Base-by-base conservation (phyloP, 1,284 basidiomycete genomes). In the Boletellus deceptivus region DNA sequence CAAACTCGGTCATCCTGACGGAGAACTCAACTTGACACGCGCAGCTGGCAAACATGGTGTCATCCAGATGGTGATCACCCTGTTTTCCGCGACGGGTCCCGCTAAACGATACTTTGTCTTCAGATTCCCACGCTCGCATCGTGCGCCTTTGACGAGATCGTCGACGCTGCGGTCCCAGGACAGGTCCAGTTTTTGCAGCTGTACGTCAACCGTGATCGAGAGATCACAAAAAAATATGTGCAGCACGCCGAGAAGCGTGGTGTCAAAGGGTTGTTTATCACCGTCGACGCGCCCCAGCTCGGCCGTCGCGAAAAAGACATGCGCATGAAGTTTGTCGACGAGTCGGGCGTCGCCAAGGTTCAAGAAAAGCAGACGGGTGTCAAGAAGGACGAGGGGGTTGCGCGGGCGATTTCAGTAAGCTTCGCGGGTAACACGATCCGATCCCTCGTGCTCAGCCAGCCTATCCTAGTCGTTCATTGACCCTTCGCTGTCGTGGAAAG, bases 221-320 rank as follows among this genome's bases (percentile, higher is more conserved):
- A 75, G 27, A 83, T 91, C 52, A 94, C 92, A 4, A 82, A 86
- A 69, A 83, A 84, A 59, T 83, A 92, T 53, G 88, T 94, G 6
- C 82, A 86, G 55, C 88, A 92, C 59, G 91, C 91, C 6, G 89
- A 90, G 64, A 70, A 80, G 56, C 78, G 90, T 13, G 90, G 91
- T 11, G 77, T 94, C 69, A 92, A 92, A 70, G 85, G 75, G 3
- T 73, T 93, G 9, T 93, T 93, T 71, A 91, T 93, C 64, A 94
- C 91, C 3, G 91, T 95, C 22, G 91, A 94, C 66, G 92, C 92
- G 1, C 93, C 92, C 6, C 92, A 95, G 61, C 80, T 95, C 20
- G 92, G 91, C 47, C 79, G 91, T 33, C 79, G 91, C 50, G 91
- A 93, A 69, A 90, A 92, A 84, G 93, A 95, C 63, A 96, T 97